These are phyloP conservation scores for Epichloe baconii DNA, from an alignment of 2,329 filamentous ascomycete genomes.

Conservation along the genomic window DNA sequence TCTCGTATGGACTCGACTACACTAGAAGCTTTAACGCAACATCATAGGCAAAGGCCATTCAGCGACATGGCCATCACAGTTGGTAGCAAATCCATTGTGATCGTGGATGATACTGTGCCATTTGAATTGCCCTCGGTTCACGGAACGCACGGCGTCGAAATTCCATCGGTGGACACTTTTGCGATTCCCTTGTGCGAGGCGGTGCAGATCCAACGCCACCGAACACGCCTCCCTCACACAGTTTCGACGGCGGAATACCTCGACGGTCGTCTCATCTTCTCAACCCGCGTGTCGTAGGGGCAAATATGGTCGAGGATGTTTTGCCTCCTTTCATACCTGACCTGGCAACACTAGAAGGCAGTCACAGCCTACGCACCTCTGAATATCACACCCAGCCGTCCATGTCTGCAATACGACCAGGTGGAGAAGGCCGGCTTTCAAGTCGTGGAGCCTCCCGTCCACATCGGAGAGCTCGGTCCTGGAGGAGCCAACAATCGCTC, in stretches of 20 bases:
- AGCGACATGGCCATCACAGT: constrained; percentile 52
- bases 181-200: constrained; percentile 35
- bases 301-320: constrained; percentile 24
- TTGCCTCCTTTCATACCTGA: constrained; percentile 37
- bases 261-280: constrained; percentile 43
- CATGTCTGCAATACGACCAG: constrained; percentile 14
- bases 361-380: constrained; percentile 15
- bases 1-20: constrained; percentile 28
- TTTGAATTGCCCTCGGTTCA: constrained; percentile 37
- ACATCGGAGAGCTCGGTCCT: constrained; percentile 34
- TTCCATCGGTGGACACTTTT: constrained; percentile 37
- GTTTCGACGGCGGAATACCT: constrained; percentile 29
- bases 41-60: constrained; percentile 25
- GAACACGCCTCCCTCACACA: constrained; percentile 41
- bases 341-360: constrained; percentile 24
- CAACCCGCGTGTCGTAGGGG: constrained; percentile 29
- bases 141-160: constrained; percentile 28
- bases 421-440: constrained; percentile 15
- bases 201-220: constrained; percentile 46
- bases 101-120: constrained; percentile 57
- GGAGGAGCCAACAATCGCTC: constrained; percentile 34
- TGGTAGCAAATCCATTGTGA: constrained; percentile 83
- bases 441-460: constrained; percentile 18
- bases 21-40: constrained; percentile 21
- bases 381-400: constrained; percentile 22